A percentile compares a stretch with the other conserved stretches of the same genome.
phyloP scores from a whole-genome alignment of 495 filamentous ascomycete species.

The Stereocaulon alpinum region DNA sequence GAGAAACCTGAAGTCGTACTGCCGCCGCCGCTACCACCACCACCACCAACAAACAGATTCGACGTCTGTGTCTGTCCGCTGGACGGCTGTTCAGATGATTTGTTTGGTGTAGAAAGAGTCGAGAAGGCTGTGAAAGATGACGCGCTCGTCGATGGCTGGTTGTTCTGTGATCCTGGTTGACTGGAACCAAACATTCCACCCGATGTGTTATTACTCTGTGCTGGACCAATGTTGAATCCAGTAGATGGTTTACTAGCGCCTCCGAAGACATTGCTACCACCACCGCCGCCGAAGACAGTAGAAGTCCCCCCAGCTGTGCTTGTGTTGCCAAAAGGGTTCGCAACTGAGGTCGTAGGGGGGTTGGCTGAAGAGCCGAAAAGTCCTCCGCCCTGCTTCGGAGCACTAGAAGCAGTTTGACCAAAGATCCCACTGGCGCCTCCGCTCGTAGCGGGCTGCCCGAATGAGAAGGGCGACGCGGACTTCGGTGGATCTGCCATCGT shows the following conservation, averaged over 20 bases:
- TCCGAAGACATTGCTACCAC: slow-evolving; percentile 11
- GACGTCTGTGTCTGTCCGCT: slow-evolving; percentile 31
- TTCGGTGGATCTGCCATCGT: slow-evolving; percentile 24
- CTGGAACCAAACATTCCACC: slow-evolving; percentile 37
- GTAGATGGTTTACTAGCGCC: slow-evolving; percentile 9
- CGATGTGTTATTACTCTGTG: slow-evolving; percentile 14
- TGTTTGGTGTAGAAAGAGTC: slow-evolving; percentile 31
- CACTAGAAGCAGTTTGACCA: slow-evolving; percentile 15
- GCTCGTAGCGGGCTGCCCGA: slow-evolving; percentile 29
- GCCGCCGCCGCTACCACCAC: slow-evolving; percentile 22
- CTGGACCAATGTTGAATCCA: slow-evolving; percentile 10
- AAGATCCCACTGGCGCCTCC: slow-evolving; percentile 25
- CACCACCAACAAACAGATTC: slow-evolving; percentile 42
- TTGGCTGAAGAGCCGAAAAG: slow-evolving; percentile 35
- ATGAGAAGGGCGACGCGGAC: slow-evolving; percentile 24
- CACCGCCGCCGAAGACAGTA: slow-evolving; percentile 29
- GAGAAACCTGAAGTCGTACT: slow-evolving; percentile 6
- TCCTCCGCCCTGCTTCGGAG: slow-evolving; percentile 16
- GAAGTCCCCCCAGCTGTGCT: slow-evolving; percentile 20
- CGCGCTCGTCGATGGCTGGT: slow-evolving; percentile 21
- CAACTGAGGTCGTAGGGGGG: slow-evolving; percentile 7
- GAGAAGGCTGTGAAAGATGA: slow-evolving; percentile 27
- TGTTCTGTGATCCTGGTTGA: slow-evolving; percentile 18
- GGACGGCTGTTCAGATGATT: slow-evolving; percentile 29
- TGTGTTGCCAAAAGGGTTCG: slow-evolving; percentile 9